Evolutionary conservation across 371 early-diverging fungal genomes (phyloP), one percentile per base, ranked within the genome.

Genomic region (Mortierella sp.): DNA sequence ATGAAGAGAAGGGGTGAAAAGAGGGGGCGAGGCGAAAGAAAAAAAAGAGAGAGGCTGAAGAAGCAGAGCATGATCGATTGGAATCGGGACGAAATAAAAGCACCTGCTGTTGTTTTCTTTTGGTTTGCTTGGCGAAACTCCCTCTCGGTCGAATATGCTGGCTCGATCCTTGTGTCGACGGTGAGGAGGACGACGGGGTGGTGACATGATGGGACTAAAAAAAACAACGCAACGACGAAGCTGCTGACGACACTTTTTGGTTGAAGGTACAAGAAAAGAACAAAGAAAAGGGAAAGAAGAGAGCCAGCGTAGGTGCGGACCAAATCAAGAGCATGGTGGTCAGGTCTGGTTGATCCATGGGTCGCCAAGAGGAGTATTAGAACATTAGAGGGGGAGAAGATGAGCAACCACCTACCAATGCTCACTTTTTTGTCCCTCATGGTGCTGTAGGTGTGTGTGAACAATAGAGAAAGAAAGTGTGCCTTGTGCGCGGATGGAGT

Each of bases 1-100:
- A 19, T 40, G 43, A 40, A 40, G n/a, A 67, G 43, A 24, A 24
- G 67, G 67, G 40, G 43, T 37, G 28, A 28, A 67, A 40, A 40
- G 54, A 24, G 40, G 43, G 67, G 67, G 67, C 2, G 21, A 67
- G 34, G 24, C 21, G 8, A 24, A 64, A 21, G 37, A 59, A 28
- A 59, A 31, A 59, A 59, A 28, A 59, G 16, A 59, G 28, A 59
- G 55, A 57, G 59, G 31, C 28, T 5, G 59, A 67, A 10, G 67
- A 37, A 40, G 40, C 37, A 64, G 67, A 67, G 67, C 67, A 67
- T 67, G 67, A 67, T 40, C 67, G 67, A 67, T 37, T 67, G 67
- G 40, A 40, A 67, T 67, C 67, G 67, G 67, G 67, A 67, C 67
- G 40, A 16, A 21, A 50, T 14, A 50, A 50, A 50, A 16, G 14